These are phyloP conservation scores for Talaromyces piceae DNA, from an alignment of 2,329 filamentous ascomycete genomes.

Conservation along the genomic window DNA sequence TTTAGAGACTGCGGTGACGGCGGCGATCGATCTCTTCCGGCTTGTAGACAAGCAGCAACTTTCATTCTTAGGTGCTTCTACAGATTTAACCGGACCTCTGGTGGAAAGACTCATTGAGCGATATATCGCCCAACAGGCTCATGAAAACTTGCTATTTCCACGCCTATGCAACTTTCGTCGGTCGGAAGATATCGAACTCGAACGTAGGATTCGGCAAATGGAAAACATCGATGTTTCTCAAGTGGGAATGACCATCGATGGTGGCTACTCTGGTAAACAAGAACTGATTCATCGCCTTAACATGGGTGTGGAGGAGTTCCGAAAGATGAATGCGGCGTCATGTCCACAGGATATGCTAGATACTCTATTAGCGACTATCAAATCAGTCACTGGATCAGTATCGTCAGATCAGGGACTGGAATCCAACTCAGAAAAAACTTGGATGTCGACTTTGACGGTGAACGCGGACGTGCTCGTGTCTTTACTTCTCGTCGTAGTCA, in stretches of 20 bases:
- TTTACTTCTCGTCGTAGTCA: constrained; percentile 82
- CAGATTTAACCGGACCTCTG: constrained; percentile 81
- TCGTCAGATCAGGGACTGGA: constrained; percentile 32
- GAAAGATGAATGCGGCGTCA: constrained; percentile 68
- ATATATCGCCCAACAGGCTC: constrained; percentile 88
- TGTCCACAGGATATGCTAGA: constrained; percentile 88
- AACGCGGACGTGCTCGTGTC: constrained; percentile 93
- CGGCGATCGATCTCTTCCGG: constrained; percentile 92
- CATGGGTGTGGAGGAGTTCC: constrained; percentile 79
- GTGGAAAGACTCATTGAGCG: constrained; percentile 93
- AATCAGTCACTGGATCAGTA: constrained; percentile 66
- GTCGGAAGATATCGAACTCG: constrained; percentile 77
- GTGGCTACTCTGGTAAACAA: constrained; percentile 68
- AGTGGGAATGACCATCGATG: constrained; percentile 79
- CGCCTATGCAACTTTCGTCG: constrained; percentile 69
- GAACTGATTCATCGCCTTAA: constrained; percentile 70
- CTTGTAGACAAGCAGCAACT: constrained; percentile 92
- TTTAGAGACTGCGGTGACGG: constrained; percentile 83
- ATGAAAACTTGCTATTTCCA: constrained; percentile 76
- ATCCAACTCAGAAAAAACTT: constrained; percentile 44
- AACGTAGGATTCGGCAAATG: constrained; percentile 88
- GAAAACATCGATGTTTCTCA: constrained; percentile 89
- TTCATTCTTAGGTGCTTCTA: constrained; percentile 83
- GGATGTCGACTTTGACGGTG: constrained; percentile 52
- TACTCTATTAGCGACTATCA: constrained; percentile 70